Conservation (phyloP, 805 yeast genomes). For the Lipomyces spencermartinsiae region DNA sequence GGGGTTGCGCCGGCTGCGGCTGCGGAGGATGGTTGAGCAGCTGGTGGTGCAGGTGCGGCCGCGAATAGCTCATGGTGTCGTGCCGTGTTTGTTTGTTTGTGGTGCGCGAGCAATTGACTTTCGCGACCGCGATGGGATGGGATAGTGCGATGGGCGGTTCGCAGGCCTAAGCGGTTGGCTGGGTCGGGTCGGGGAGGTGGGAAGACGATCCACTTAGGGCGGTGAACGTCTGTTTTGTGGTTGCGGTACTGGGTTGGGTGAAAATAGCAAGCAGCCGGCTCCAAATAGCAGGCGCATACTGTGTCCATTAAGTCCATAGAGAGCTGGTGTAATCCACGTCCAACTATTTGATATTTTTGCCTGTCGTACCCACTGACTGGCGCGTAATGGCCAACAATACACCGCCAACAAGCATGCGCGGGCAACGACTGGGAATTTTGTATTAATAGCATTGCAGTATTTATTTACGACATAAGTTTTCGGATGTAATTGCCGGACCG, state of each 20-base stretch:
- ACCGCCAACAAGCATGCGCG: neutral
- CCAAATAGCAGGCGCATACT: neutral
- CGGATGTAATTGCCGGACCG: no score
- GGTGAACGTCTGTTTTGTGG: neutral
- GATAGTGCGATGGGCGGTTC: neutral
- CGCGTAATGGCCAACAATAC: neutral
- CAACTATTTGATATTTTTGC: neutral
- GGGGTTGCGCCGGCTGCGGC: conserved; percentile 10
- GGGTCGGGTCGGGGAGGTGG: neutral
- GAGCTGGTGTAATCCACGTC: no score
- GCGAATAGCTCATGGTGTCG: conserved; percentile 31
- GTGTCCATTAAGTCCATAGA: no score
- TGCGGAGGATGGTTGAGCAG: conserved; percentile 28
- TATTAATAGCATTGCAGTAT: neutral
- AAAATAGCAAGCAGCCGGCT: neutral
- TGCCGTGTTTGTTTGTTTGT: conserved; percentile 1
- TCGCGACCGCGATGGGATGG: conserved; percentile 2
- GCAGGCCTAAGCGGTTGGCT: neutral
- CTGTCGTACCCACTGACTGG: neutral
- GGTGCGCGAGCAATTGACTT: neutral
- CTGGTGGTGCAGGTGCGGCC: conserved; percentile 32
- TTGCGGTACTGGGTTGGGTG: neutral
- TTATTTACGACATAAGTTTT: neutral
- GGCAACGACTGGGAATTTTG: neutral
- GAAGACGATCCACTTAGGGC: neutral